Evolutionary conservation across 306 rosid genomes (phyloP).

Genomic region (Casuarina cunninghamiana): DNA sequence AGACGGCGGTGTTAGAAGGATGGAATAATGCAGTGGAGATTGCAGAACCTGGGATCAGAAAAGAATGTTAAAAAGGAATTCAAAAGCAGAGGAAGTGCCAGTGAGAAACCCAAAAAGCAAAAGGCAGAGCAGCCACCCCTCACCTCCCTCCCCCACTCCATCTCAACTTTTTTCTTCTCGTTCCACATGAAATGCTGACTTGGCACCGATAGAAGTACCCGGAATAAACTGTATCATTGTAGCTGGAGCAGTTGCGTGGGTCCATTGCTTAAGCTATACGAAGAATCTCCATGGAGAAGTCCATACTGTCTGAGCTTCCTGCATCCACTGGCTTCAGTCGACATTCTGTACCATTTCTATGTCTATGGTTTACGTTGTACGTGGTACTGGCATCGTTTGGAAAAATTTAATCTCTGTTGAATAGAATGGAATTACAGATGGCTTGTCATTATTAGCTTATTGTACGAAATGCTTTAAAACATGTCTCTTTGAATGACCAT

Average conservation of each 20-base stretch:
- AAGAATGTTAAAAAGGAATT: constrained; percentile 52
- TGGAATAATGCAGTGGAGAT: constrained; percentile 27
- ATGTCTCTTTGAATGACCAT: not conserved
- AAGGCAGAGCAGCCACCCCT: constrained; percentile 34
- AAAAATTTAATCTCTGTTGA: not conserved
- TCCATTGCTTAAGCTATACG: constrained; percentile 49
- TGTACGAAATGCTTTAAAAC: not conserved
- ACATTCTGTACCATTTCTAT: too few species aligned
- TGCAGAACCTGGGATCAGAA: constrained; percentile 38
- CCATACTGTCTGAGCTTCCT: not conserved
- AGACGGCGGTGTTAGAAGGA: constrained; percentile 11
- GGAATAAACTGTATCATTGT: not conserved
- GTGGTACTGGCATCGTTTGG: constrained; percentile 7
- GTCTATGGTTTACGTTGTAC: too few species aligned
- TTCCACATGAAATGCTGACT: constrained; percentile 60
- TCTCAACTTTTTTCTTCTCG: constrained; percentile 42
- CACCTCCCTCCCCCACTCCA: constrained; percentile 30
- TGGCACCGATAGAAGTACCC: constrained; percentile 40
- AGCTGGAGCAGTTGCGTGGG: constrained; percentile 38
- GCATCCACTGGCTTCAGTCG: not conserved
- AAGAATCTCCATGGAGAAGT: constrained; percentile 41
- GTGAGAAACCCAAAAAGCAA: constrained; percentile 53
- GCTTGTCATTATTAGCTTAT: not conserved
- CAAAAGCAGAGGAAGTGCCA: constrained; percentile 59
- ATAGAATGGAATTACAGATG: not conserved